Evolutionary conservation across 2,329 filamentous ascomycete species (phyloP).

Genomic region (Penicillium sp.): DNA sequence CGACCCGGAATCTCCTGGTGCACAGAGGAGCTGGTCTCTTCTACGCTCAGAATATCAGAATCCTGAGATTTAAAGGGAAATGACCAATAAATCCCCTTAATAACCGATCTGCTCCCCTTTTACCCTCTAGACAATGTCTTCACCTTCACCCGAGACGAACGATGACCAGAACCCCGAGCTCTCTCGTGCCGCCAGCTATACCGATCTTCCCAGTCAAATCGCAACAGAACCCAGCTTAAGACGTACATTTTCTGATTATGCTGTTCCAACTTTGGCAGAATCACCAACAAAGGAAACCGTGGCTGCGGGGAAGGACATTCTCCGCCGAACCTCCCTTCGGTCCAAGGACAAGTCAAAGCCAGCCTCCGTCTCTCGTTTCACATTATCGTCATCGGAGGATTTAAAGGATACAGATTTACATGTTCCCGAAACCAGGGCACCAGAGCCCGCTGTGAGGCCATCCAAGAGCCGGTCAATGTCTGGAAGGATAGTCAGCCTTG

Average conservation of each 20-base stretch:
- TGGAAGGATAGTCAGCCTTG: constrained; percentile 52
- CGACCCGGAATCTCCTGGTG: constrained; percentile 25
- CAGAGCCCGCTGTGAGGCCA: constrained; percentile 35
- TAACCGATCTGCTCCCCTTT: constrained; percentile 20
- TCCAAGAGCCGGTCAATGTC: constrained; percentile 50
- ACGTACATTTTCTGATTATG: constrained; percentile 52
- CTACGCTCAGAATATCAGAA: constrained; percentile 22
- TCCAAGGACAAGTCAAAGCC: constrained; percentile 34
- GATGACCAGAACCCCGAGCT: constrained; percentile 37
- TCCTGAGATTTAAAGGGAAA: constrained; percentile 30
- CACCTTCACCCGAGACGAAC: constrained; percentile 26
- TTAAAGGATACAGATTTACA: constrained; percentile 30
- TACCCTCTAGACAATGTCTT: constrained; percentile 35
- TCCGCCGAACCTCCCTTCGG: constrained; percentile 43
- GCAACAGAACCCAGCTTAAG: constrained; percentile 43
- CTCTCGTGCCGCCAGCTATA: constrained; percentile 60
- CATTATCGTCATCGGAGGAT: constrained; percentile 38
- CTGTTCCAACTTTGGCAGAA: constrained; percentile 42
- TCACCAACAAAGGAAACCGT: constrained; percentile 41
- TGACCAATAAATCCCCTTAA: constrained; percentile 28
- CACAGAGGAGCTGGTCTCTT: constrained; percentile 47
- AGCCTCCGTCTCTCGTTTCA: constrained; percentile 37
- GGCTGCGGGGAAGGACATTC: constrained; percentile 42
- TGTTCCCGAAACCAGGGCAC: constrained; percentile 30
- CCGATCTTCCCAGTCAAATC: constrained; percentile 49